Percentiles rank a stretch among this genome's conserved stretches.
These are phyloP conservation scores for Paracoccidioides brasiliensis DNA, from an alignment of 2,329 filamentous ascomycete species.

Conservation along the genomic window DNA sequence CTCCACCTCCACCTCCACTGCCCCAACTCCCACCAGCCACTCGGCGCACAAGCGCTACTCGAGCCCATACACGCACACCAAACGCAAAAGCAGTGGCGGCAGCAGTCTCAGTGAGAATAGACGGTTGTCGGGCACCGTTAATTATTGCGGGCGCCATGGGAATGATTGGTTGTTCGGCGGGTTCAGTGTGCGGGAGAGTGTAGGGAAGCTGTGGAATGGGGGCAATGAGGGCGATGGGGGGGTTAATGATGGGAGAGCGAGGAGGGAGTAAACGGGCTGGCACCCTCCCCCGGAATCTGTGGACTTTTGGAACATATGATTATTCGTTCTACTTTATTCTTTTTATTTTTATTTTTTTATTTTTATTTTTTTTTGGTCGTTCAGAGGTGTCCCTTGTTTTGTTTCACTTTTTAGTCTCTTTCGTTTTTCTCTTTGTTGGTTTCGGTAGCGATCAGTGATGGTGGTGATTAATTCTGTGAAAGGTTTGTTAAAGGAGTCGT, in stretches of 20 bases:
- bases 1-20: neutral
- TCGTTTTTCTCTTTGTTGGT: too few relatives aligned
- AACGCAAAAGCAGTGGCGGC: constrained; percentile 8
- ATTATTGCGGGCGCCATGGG: constrained; percentile 36
- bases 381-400: too few relatives aligned
- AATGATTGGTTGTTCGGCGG: constrained; percentile 41
- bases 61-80: neutral
- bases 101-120: constrained; percentile 20
- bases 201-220: constrained; percentile 21
- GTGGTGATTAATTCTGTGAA: too few relatives aligned
- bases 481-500: too few relatives aligned
- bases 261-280: neutral
- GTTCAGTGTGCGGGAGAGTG: constrained; percentile 34
- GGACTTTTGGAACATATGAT: neutral
- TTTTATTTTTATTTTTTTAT: neutral
- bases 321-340: neutral
- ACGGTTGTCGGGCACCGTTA: constrained; percentile 29
- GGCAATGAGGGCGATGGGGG: neutral
- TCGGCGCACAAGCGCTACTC: constrained; percentile 9
- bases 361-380: neutral
- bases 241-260: neutral
- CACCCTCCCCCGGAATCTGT: too few relatives aligned
- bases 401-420: too few relatives aligned
- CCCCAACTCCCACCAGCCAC: neutral
- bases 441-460: too few relatives aligned